A percentile compares a stretch with the other conserved stretches of the same genome.
Evolutionary conservation across 805 yeast genomes (phyloP).

Genomic region (Wickerhamomyces xylosicus): DNA sequence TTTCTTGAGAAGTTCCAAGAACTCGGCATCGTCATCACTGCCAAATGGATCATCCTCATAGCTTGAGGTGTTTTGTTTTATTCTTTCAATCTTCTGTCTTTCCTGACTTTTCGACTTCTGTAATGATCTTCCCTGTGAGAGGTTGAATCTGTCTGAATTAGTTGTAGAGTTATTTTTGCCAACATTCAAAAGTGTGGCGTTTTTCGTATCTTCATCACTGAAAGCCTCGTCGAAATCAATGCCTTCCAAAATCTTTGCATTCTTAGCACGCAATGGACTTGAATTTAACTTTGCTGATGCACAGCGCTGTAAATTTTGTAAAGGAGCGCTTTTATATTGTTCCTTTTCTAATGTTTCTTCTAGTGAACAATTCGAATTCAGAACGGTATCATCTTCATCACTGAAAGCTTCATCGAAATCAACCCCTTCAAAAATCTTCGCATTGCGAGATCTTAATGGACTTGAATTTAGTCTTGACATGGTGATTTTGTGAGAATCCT

Average conservation of each 20-base stretch:
- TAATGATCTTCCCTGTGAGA: too few species aligned
- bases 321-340: too few species aligned
- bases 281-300: too few species aligned
- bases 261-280: not conserved
- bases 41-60: not conserved
- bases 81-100: not conserved
- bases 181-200: too few species aligned
- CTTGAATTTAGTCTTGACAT: too few species aligned
- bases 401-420: conserved; percentile 3
- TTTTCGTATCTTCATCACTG: not conserved
- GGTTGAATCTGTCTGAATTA: too few species aligned
- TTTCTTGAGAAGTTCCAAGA: not conserved
- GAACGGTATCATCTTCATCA: conserved; percentile 3
- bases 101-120: too few species aligned
- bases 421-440: not conserved
- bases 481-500: too few species aligned
- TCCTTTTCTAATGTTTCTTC: too few species aligned
- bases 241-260: not conserved
- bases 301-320: too few species aligned
- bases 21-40: not conserved
- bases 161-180: not conserved
- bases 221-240: conserved; percentile 2
- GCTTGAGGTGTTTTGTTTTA: too few species aligned
- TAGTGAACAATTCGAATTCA: too few species aligned
- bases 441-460: not conserved